phyloP scores from a whole-genome alignment of 2,329 filamentous ascomycete species.

The Penicillium sp. region DNA sequence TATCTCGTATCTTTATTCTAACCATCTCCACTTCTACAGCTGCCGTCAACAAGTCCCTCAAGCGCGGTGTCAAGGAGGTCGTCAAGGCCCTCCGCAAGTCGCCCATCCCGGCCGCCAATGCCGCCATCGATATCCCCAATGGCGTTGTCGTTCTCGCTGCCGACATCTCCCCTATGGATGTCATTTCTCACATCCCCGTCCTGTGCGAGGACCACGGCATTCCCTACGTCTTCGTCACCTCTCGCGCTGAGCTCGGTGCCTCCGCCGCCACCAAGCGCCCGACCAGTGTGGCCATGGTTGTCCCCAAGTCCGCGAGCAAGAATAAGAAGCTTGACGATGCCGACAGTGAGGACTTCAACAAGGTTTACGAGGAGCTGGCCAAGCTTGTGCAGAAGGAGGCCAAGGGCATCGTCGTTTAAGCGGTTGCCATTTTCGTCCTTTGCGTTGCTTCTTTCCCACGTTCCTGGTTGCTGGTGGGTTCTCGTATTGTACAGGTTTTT shows the following conservation, averaged over 20 bases:
- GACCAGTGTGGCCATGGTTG: conserved; percentile 90
- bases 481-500: conserved; percentile 40
- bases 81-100: conserved; percentile 98
- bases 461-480: conserved; percentile 29
- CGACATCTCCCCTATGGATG: conserved; percentile 97
- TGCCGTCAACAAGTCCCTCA: conserved; percentile 91
- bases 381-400: conserved; percentile 61
- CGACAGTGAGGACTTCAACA: conserved; percentile 50
- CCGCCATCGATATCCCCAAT: conserved; percentile 62
- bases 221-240: conserved; percentile 92
- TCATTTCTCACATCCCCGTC: conserved; percentile 96
- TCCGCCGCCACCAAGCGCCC: conserved; percentile 94
- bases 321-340: conserved; percentile 50
- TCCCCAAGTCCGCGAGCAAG: conserved; percentile 50
- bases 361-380: conserved; percentile 56
- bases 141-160: conserved; percentile 86
- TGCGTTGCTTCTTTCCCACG: conserved; percentile 22
- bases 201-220: conserved; percentile 98
- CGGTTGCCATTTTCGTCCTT: conserved; percentile 18
- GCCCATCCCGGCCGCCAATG: conserved; percentile 63
- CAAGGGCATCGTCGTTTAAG: conserved; percentile 55
- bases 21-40: conserved; percentile 54
- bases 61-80: conserved; percentile 97
- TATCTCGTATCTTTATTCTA: conserved; percentile 12
- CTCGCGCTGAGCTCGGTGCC: conserved; percentile 87